Evolutionary conservation across 164 flowering plant species (phyloP).

Genomic region (Berberis vulgaris): DNA sequence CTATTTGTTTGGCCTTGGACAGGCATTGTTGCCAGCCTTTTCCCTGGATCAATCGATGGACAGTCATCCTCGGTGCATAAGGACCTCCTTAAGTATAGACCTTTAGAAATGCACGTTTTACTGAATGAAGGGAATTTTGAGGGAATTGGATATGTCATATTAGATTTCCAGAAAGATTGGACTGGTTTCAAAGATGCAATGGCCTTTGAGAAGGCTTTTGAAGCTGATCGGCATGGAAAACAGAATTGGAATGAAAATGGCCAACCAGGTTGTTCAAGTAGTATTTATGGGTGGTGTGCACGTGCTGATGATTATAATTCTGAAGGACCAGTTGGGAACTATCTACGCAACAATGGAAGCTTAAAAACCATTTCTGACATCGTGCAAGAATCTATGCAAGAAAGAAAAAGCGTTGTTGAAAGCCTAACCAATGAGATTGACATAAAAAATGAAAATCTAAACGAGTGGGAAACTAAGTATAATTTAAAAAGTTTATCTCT

Average conservation of each 20-base stretch:
- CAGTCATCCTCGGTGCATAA: slow-evolving; percentile 3
- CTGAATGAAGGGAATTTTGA: background rate
- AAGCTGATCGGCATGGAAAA: slow-evolving; percentile 35
- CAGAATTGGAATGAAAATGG: slow-evolving; percentile 45
- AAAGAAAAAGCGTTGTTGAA: slow-evolving; percentile 50
- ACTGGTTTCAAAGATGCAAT: slow-evolving; percentile 15
- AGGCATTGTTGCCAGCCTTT: slow-evolving; percentile 46
- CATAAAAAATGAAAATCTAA: slow-evolving; percentile 42
- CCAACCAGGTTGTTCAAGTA: slow-evolving; percentile 23
- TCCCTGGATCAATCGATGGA: slow-evolving; percentile 14
- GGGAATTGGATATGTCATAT: slow-evolving; percentile 5
- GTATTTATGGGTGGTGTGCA: slow-evolving; percentile 81
- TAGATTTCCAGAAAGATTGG: slow-evolving; percentile 13
- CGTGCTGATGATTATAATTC: slow-evolving; percentile 70
- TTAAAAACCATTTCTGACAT: slow-evolving; percentile 65
- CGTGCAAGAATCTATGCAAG: slow-evolving; percentile 60
- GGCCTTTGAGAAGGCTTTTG: slow-evolving; percentile 14
- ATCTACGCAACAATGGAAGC: slow-evolving; percentile 63
- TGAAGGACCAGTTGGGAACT: slow-evolving; percentile 45
- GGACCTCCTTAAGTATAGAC: slow-evolving; percentile 7
- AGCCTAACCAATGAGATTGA: slow-evolving; percentile 61
- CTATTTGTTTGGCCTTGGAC: slow-evolving; percentile 73
- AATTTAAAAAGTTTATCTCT: slow-evolving; percentile 36
- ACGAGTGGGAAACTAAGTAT: slow-evolving; percentile 44
- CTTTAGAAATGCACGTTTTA: slow-evolving; percentile 5